Evolutionary conservation across 805 yeast species (phyloP).

Genomic region (Kurtzmaniella cleridarum): DNA sequence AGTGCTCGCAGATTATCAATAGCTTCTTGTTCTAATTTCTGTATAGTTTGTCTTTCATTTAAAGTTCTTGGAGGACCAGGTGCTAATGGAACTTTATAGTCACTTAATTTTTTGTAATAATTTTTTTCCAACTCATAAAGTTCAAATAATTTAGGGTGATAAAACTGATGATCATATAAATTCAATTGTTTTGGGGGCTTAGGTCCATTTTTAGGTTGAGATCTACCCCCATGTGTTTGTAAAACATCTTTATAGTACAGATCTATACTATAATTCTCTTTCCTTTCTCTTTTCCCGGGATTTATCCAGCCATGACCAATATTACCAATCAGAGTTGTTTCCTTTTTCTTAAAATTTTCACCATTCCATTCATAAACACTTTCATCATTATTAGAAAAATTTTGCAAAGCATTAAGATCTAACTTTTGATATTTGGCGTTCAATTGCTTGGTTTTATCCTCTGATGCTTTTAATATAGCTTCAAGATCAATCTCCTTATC

Average conservation of each 20-base stretch:
- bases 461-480: constrained; percentile 52
- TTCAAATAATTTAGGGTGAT: constrained; percentile 68
- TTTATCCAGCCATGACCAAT: constrained; percentile 68
- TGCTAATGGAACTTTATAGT: constrained; percentile 57
- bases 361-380: constrained; percentile 87
- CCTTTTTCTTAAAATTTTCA: constrained; percentile 68
- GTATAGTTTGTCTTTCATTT: constrained; percentile 34
- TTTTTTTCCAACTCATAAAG: constrained; percentile 78
- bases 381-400: constrained; percentile 54
- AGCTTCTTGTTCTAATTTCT: constrained; percentile 61
- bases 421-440: constrained; percentile 59
- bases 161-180: constrained; percentile 87
- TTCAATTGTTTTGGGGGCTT: constrained; percentile 80
- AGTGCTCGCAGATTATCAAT: constrained; percentile 74
- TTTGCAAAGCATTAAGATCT: constrained; percentile 74
- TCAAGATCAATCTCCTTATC: constrained; percentile 58
- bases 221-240: constrained; percentile 58
- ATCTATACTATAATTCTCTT: constrained; percentile 82
- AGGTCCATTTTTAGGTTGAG: constrained; percentile 53
- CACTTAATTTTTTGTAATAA: constrained; percentile 63
- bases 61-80: constrained; percentile 42
- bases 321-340: constrained; percentile 42
- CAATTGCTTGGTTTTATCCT: constrained; percentile 56
- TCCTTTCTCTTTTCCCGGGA: constrained; percentile 80
- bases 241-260: constrained; percentile 79